Conservation (phyloP, 2,329 filamentous ascomycete species). For the Gremmenia infestans region DNA sequence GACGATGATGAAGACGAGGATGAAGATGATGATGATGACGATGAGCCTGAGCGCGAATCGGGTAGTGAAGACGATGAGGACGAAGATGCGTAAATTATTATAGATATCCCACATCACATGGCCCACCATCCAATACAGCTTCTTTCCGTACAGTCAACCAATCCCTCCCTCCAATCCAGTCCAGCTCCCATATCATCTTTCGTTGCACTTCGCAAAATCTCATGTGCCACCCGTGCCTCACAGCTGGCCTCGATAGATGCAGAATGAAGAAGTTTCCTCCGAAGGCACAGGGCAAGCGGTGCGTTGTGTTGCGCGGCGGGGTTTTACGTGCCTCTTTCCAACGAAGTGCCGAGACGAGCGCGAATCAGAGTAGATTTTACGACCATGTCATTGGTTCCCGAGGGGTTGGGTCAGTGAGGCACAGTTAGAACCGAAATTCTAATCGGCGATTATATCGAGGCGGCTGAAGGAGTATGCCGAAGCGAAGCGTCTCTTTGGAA, state of each 20-base stretch:
- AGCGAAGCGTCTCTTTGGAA: no score
- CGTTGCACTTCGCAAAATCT: neutral
- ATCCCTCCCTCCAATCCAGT: neutral
- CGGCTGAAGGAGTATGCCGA: no score
- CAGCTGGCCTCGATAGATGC: neutral
- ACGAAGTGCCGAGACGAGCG: neutral
- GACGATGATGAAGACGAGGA: conserved; percentile 1
- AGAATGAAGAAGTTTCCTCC: neutral
- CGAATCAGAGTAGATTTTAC: no score
- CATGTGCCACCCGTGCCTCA: neutral
- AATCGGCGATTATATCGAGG: no score
- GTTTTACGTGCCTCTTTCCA: neutral
- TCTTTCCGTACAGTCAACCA: neutral
- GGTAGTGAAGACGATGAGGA: neutral
- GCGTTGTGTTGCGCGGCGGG: neutral
- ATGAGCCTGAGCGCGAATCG: neutral
- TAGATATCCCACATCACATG: neutral
- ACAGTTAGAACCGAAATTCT: no score
- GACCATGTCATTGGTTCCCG: neutral
- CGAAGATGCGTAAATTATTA: neutral
- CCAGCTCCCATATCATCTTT: neutral
- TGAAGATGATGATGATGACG: neutral
- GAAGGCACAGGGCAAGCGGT: neutral
- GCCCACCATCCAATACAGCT: neutral
- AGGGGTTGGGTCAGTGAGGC: neutral